Conservation (phyloP, 75 land plant genomes). For the Azolla pinnata region DNA sequence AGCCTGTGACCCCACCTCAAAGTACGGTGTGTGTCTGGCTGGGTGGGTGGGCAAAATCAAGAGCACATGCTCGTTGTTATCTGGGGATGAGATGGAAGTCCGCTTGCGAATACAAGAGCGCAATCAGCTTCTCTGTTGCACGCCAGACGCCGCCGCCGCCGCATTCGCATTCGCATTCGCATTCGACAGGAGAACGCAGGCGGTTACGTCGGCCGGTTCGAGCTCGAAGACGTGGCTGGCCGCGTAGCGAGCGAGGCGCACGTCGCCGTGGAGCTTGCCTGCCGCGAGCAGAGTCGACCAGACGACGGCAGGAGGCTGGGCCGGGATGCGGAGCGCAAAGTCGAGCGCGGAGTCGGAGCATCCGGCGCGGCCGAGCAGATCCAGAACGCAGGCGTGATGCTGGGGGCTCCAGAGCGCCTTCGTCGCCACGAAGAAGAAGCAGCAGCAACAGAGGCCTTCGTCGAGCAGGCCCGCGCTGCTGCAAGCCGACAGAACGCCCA, state of each 20-base stretch:
- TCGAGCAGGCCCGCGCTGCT: conserved; percentile 40
- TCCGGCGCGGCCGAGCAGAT: conserved; percentile 49
- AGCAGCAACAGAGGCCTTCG: conserved; percentile 30
- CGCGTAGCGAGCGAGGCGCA: conserved; percentile 30
- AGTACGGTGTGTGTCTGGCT: too few relatives aligned
- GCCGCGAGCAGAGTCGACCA: conserved; percentile 50
- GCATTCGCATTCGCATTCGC: too few relatives aligned
- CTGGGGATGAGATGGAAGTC: too few relatives aligned
- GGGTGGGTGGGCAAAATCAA: too few relatives aligned
- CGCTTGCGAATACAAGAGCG: too few relatives aligned
- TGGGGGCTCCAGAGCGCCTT: conserved; percentile 30
- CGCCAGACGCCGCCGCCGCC: too few relatives aligned
- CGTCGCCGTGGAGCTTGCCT: conserved; percentile 40
- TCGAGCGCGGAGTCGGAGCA: conserved; percentile 32
- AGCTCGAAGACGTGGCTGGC: conserved; percentile 18
- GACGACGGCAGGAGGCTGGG: conserved; percentile 43
- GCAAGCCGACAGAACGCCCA: conserved; percentile 52
- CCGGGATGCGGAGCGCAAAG: conserved; percentile 36
- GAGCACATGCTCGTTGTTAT: too few relatives aligned
- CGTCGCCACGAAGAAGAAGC: conserved; percentile 36
- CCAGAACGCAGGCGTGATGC: conserved; percentile 54
- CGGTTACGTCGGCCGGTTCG: conserved; percentile 29
- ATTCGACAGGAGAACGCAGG: conserved; percentile 41
- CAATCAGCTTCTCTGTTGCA: too few relatives aligned
- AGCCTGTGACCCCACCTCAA: too few relatives aligned